Base-by-base conservation (phyloP, 2,329 filamentous ascomycete genomes). In the Aspergillus novoparasiticus region DNA sequence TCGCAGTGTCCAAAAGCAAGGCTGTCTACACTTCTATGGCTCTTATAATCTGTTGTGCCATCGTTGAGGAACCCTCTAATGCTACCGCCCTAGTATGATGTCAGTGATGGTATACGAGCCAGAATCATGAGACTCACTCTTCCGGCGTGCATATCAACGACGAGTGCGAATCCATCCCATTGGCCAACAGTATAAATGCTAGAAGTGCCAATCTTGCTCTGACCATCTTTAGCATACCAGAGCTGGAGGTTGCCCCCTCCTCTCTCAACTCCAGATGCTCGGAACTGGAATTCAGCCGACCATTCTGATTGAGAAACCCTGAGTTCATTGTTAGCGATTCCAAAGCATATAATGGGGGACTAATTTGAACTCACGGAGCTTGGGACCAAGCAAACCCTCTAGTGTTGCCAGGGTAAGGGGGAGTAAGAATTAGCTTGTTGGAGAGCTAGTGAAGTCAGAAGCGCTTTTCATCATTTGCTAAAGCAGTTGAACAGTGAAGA, bases 51-150 rank as follows among this genome's bases (percentile, higher is more conserved):
- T 69, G 86, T 89, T 43, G 83, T 87, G 56, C 94, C 94, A 77
- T 98, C 95, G 80, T 98, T 99, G 68, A 99, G 82, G 82, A 98
- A 99, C 21, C 91, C 95, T 63, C 95, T 87, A 67, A 99, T 84
- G 79, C 90, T 93, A 69, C 95, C 95, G 58, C 88, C 89, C 80
- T 83, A 61, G 6, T 26, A 45, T 43, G 70, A 51, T 36, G 21
- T 66, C 14, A 62, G 56, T 57, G n/a, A 55, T 46, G 36, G 34
- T 48, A 53, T 48, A 58, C 12, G 41, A 19, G 43, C 48, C 11
- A 39, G 12, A 43, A 56, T 16, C 2, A n/a, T 28, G 6, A 48
- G 19, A 72, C 76, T 34, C 77, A 84, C 84, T 62, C 83, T 82
- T 69, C 92, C 90, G 60, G 91, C 90, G 73, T 95, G 90, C 66